These are phyloP conservation scores for Leccinum longicurvipes DNA, from an alignment of 768 basidiomycete genomes.

Conservation along the genomic window DNA sequence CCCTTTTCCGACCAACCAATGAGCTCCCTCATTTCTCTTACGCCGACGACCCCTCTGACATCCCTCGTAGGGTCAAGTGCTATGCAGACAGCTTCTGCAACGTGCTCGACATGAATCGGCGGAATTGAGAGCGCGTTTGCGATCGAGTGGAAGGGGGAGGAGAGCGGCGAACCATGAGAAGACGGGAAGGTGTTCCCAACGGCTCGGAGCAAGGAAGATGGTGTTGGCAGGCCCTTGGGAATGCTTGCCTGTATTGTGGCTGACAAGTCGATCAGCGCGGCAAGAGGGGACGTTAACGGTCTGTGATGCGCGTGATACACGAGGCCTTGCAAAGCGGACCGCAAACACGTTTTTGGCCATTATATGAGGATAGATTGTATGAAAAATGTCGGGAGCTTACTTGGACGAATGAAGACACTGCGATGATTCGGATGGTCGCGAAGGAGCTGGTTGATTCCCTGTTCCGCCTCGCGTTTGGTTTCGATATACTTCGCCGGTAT, in stretches of 20 bases:
- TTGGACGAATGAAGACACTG: conserved; percentile 83
- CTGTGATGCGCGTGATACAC: conserved; percentile 95
- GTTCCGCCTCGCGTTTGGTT: conserved; percentile 92
- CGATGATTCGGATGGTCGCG: conserved; percentile 45
- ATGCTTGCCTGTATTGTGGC: conserved; percentile 63
- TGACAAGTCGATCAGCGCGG: conserved; percentile 79
- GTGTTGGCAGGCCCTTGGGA: conserved; percentile 58
- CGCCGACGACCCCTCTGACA: conserved; percentile 64
- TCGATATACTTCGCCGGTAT: conserved; percentile 85
- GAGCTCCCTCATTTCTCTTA: conserved; percentile 69
- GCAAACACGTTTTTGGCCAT: conserved; percentile 13
- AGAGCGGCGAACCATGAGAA: conserved; percentile 30
- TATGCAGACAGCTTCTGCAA: conserved; percentile 78
- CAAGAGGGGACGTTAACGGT: conserved; percentile 84
- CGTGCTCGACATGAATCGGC: conserved; percentile 94
- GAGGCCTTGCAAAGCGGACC: conserved; percentile 53
- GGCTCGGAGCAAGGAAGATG: conserved; percentile 58
- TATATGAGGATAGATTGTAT: conserved; percentile 11
- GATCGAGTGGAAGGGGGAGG: conserved; percentile 58
- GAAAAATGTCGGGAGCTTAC: conserved; percentile 45
- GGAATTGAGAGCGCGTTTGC: conserved; percentile 81
- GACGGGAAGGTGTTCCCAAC: conserved; percentile 40
- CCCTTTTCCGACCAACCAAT: conserved; percentile 59
- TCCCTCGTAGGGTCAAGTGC: conserved; percentile 49
- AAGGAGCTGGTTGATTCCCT: conserved; percentile 56